A percentile compares a stretch with the other conserved stretches of the same genome.
phyloP scores from a whole-genome alignment of 2,329 filamentous ascomycete genomes.

The Cryphonectria radicalis region DNA sequence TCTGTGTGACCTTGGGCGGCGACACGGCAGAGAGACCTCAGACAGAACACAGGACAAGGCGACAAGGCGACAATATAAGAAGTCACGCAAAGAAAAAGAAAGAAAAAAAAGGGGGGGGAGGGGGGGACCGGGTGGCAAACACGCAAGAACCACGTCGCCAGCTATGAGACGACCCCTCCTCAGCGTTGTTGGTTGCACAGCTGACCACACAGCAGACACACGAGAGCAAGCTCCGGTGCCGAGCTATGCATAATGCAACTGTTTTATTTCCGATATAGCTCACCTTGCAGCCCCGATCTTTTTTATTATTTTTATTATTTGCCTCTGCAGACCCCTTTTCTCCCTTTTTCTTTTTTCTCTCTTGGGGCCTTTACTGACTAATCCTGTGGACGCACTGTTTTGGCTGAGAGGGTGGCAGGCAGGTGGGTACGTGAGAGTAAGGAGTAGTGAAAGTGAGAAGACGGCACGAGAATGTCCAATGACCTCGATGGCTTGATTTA shows the following conservation, averaged over 20 bases:
- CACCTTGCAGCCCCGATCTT: not conserved
- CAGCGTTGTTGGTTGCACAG: not conserved
- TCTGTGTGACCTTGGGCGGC: slow-evolving; percentile 40
- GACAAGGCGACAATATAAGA: not conserved
- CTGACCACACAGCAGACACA: not conserved
- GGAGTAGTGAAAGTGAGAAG: not conserved
- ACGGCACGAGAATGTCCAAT: not conserved
- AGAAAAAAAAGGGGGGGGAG: no score
- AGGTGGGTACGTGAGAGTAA: not conserved
- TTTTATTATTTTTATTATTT: not conserved
- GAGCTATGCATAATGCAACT: not conserved
- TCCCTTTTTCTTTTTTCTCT: not conserved
- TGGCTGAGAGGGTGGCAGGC: not conserved
- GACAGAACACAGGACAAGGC: not conserved
- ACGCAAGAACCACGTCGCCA: not conserved
- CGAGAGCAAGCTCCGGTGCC: not conserved
- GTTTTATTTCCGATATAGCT: not conserved
- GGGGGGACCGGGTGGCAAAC: not conserved
- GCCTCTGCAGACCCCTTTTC: not conserved
- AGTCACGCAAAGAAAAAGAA: no score
- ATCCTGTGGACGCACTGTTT: not conserved
- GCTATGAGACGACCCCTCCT: not conserved
- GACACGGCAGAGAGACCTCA: slow-evolving; percentile 27
- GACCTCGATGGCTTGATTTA: not conserved
- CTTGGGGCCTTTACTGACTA: not conserved